These are phyloP conservation scores for Rostrohypoxylon terebratum DNA, from an alignment of 495 filamentous ascomycete genomes.

Conservation along the genomic window DNA sequence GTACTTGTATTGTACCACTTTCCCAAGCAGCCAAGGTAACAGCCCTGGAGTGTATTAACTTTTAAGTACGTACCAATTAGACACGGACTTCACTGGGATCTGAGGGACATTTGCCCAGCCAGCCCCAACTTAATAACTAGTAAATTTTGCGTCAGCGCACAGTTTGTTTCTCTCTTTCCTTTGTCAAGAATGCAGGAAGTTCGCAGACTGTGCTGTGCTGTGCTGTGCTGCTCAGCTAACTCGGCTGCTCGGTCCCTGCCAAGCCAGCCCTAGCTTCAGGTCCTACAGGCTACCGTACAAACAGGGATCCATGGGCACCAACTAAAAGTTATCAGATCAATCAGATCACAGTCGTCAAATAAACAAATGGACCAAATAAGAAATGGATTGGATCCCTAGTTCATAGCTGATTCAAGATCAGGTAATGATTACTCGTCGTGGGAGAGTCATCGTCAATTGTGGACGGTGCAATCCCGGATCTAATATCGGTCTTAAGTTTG, in stretches of 20 bases:
- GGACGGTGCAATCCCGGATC: slow-evolving; percentile 16
- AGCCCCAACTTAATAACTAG: slow-evolving; percentile 9
- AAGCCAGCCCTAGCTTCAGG: slow-evolving; percentile 31
- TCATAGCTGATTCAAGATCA: slow-evolving; percentile 45
- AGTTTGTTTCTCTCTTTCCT: slow-evolving; percentile 12
- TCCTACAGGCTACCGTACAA: slow-evolving; percentile 18
- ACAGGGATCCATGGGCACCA: slow-evolving; percentile 33
- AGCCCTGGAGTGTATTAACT: too few relatives aligned
- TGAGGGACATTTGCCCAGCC: slow-evolving; percentile 1
- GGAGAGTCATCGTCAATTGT: slow-evolving; percentile 30
- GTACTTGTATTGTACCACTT: not conserved
- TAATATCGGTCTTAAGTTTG: slow-evolving; percentile 38
- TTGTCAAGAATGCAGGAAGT: slow-evolving; percentile 24
- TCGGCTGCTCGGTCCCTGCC: slow-evolving; percentile 25
- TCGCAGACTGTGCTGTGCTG: not conserved
- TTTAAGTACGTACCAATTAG: not conserved
- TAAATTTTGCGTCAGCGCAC: not conserved
- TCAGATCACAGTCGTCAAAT: slow-evolving; percentile 45
- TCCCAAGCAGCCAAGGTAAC: not conserved
- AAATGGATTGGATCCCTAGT: slow-evolving; percentile 27
- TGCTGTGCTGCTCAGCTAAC: slow-evolving; percentile 3
- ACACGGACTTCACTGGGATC: not conserved
- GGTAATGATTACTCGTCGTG: slow-evolving; percentile 37
- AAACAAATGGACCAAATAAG: slow-evolving; percentile 32
- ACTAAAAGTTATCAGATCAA: slow-evolving; percentile 47